These are phyloP conservation scores for Nakazawaea wickerhamii DNA, from an alignment of 805 yeast genomes.

Conservation along the genomic window DNA sequence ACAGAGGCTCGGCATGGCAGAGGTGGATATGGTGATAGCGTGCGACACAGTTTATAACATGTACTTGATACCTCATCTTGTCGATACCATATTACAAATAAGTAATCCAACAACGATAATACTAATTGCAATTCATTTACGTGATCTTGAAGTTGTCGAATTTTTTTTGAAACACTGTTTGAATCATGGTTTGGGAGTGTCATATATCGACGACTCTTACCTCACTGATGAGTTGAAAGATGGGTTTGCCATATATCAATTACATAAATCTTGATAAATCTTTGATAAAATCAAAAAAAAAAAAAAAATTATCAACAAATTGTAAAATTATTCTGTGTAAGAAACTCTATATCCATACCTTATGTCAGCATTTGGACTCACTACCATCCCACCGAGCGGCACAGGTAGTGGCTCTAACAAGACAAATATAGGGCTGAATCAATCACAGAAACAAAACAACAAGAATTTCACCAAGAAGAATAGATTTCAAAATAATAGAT, in stretches of 20 bases:
- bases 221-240: not conserved
- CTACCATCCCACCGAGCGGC: constrained; percentile 6
- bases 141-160: constrained; percentile 48
- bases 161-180: constrained; percentile 34
- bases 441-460: not conserved
- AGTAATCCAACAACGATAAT: constrained; percentile 31
- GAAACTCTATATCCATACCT: no score
- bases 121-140: constrained; percentile 45
- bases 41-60: constrained; percentile 67
- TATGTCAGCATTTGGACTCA: constrained; percentile 14
- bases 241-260: constrained; percentile 5
- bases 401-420: constrained; percentile 6
- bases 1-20: constrained; percentile 4
- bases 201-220: constrained; percentile 25
- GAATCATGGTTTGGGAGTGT: constrained; percentile 27
- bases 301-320: not conserved
- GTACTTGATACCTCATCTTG: constrained; percentile 44
- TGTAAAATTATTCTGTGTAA: not conserved
- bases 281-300: not conserved
- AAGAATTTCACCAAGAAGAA: not conserved
- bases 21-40: constrained; percentile 48
- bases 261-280: not conserved
- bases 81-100: constrained; percentile 34
- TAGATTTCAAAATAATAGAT: not conserved
- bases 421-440: constrained; percentile 1